Conservation (phyloP, 2,329 filamentous ascomycete species). For the Blastomyces parvus region DNA sequence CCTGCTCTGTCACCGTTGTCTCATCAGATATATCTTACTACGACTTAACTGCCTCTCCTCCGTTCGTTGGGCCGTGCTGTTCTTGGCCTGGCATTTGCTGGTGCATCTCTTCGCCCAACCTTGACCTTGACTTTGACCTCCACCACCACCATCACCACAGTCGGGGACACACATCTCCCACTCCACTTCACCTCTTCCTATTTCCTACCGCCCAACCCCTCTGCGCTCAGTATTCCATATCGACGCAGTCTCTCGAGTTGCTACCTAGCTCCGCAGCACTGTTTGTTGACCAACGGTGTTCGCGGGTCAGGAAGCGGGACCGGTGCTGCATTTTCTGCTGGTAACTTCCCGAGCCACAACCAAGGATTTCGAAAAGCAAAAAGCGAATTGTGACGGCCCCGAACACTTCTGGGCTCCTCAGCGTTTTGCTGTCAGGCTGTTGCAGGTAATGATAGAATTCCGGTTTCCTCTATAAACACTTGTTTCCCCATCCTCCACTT, state of each 20-base stretch:
- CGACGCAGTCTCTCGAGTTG: neutral
- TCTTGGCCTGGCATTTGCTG: neutral
- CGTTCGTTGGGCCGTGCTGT: neutral
- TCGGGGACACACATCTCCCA: neutral
- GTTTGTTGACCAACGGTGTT: neutral
- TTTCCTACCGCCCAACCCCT: neutral
- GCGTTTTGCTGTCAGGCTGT: constrained; percentile 1
- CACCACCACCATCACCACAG: neutral
- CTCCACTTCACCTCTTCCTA: neutral
- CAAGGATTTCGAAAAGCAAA: neutral
- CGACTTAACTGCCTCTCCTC: neutral
- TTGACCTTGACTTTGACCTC: too few relatives aligned
- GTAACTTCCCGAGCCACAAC: constrained; percentile 4
- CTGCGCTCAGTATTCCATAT: neutral
- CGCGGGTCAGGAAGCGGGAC: neutral
- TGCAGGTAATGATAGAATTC: neutral
- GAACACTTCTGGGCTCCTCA: neutral
- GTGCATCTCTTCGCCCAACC: neutral
- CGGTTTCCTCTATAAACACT: neutral
- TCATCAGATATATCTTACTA: neutral
- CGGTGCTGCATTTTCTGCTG: neutral
- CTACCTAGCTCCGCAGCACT: neutral
- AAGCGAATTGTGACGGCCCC: neutral
- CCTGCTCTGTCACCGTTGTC: neutral
- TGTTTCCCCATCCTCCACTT: too few relatives aligned